Conservation (phyloP, 768 basidiomycete genomes). For the Phanerochaete carnosa region DNA sequence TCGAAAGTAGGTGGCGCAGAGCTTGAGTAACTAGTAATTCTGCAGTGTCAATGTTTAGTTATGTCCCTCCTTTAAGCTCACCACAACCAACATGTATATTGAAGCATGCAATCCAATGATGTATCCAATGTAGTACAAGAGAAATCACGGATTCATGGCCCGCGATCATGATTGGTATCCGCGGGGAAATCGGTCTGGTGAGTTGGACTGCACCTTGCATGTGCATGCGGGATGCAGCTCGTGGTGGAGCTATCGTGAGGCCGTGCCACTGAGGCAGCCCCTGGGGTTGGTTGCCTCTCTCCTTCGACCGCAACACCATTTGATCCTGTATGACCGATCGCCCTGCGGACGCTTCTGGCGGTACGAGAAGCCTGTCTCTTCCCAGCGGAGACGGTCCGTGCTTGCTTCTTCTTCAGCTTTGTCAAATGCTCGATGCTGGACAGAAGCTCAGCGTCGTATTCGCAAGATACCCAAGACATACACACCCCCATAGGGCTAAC, state of each 20-base stretch:
- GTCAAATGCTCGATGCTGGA: constrained; percentile 44
- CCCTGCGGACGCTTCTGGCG: constrained; percentile 20
- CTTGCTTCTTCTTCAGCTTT: constrained; percentile 42
- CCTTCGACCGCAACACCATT: neutral
- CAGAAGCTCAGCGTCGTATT: neutral
- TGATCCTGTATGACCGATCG: neutral
- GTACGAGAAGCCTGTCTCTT: constrained; percentile 32
- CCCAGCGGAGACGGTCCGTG: constrained; percentile 23
- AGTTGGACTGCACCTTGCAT: neutral
- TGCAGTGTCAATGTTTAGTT: no score
- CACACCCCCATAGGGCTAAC: constrained; percentile 50
- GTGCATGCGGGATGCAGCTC: neutral
- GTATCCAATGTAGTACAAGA: no score
- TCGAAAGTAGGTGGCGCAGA: constrained; percentile 65
- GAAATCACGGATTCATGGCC: neutral
- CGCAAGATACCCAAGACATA: neutral
- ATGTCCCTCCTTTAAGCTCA: no score
- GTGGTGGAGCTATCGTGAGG: no score
- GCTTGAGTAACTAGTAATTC: no score
- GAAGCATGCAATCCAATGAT: no score
- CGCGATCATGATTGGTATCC: neutral
- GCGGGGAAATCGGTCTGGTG: neutral
- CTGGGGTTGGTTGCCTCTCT: no score
- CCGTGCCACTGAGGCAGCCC: no score
- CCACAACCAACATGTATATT: neutral